A percentile compares a stretch with the other conserved stretches of the same genome.
Conservation (phyloP, 257 asterid genomes). For the Rauvolfia tetraphylla region DNA sequence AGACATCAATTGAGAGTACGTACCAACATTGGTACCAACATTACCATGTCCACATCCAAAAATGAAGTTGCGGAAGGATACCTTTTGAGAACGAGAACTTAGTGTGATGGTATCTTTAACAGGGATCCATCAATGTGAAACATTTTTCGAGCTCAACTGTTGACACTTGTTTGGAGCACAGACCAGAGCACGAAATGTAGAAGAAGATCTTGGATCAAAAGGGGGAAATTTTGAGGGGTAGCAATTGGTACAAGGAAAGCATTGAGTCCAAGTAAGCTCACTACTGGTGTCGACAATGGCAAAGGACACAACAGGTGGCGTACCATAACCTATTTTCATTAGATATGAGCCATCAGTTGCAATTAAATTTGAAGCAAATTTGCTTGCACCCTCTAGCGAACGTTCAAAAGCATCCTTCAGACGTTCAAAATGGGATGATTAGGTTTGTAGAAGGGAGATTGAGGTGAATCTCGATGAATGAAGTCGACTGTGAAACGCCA, state of each 20-base stretch:
- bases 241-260: slow-evolving; percentile 17
- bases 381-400: neutral
- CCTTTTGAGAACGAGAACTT: neutral
- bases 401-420: neutral
- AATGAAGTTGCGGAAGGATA: slow-evolving; percentile 13
- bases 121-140: no score
- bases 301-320: slow-evolving; percentile 23
- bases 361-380: neutral
- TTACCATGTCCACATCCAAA: slow-evolving; percentile 35
- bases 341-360: neutral
- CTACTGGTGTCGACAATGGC: slow-evolving; percentile 27
- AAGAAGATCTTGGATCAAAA: slow-evolving; percentile 12
- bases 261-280: slow-evolving; percentile 29
- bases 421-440: neutral
- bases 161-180: no score
- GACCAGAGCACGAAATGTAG: no score
- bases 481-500: neutral
- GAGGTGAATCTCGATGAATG: neutral
- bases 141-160: no score
- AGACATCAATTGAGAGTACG: neutral
- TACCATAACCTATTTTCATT: slow-evolving; percentile 26
- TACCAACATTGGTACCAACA: slow-evolving; percentile 25
- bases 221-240: slow-evolving; percentile 4
- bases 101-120: slow-evolving; percentile 32
- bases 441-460: neutral